Conservation (phyloP, 2,329 filamentous ascomycete species). For the Sporothrix luriei region DNA sequence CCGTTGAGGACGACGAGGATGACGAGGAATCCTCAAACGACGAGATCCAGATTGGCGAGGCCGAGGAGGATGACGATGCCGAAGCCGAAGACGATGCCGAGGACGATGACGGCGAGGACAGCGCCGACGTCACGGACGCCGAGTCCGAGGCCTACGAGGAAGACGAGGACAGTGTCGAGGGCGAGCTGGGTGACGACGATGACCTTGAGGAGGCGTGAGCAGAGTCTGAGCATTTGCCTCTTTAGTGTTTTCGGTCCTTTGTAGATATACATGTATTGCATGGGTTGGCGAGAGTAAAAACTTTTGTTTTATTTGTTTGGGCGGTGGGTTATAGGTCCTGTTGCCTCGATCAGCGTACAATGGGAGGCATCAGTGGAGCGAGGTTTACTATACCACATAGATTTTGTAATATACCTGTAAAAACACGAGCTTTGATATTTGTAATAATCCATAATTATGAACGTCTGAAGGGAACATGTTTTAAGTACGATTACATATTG, state of each 20-base stretch:
- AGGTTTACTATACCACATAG: slow-evolving; percentile 12
- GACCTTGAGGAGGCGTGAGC: slow-evolving; percentile 9
- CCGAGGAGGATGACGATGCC: neutral
- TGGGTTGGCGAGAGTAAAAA: neutral
- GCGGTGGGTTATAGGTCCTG: neutral
- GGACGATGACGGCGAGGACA: neutral
- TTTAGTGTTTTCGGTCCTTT: neutral
- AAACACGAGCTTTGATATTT: neutral
- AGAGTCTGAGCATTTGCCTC: neutral
- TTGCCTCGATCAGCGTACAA: neutral
- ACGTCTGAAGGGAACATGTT: no score
- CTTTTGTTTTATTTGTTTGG: neutral
- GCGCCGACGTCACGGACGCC: slow-evolving; percentile 20
- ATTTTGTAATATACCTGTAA: neutral
- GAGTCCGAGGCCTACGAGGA: slow-evolving; percentile 42
- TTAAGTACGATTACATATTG: no score
- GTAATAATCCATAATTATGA: no score
- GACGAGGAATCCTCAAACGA: slow-evolving; percentile 36
- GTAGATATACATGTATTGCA: slow-evolving; percentile 22
- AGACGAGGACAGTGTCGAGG: slow-evolving; percentile 40
- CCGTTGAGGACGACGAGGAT: slow-evolving; percentile 29
- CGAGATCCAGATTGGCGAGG: slow-evolving; percentile 9
- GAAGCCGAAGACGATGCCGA: neutral
- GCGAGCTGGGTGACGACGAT: slow-evolving; percentile 34
- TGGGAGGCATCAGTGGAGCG: neutral